A percentile compares a stretch with the other conserved stretches of the same genome.
These are phyloP conservation scores for Saccharomycopsis guyanensis DNA, from an alignment of 805 yeast genomes.

Conservation along the genomic window DNA sequence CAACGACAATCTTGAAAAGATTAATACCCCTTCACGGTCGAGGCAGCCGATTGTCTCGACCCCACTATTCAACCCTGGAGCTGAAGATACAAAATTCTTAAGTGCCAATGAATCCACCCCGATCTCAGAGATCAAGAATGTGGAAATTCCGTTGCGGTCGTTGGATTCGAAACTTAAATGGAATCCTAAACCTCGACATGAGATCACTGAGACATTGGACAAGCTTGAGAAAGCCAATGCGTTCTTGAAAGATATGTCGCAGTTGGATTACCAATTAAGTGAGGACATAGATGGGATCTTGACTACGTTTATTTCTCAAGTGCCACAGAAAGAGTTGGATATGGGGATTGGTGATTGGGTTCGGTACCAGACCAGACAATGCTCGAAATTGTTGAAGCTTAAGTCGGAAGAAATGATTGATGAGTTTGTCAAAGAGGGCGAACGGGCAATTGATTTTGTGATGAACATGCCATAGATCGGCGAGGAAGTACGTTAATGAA, in stretches of 20 bases:
- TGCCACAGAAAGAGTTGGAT: conserved; percentile 62
- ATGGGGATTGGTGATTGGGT: conserved; percentile 74
- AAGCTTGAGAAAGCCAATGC: conserved; percentile 18
- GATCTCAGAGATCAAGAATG: neutral
- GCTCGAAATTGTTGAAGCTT: conserved; percentile 39
- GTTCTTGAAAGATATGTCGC: conserved; percentile 11
- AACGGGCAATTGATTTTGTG: conserved; percentile 36
- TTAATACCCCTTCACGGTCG: neutral
- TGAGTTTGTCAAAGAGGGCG: conserved; percentile 41
- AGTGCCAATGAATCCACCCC: conserved; percentile 11
- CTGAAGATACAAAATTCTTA: conserved; percentile 5
- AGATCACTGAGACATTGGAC: conserved; percentile 8
- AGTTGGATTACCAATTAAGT: conserved; percentile 31
- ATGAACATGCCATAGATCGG: neutral
- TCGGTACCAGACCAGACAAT: conserved; percentile 43
- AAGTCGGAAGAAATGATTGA: conserved; percentile 41
- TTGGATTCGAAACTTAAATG: conserved; percentile 8
- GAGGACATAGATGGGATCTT: conserved; percentile 63
- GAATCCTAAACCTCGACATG: conserved; percentile 6
- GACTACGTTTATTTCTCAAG: conserved; percentile 53
- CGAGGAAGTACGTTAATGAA: no score
- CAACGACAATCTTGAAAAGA: neutral
- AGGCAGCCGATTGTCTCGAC: neutral
- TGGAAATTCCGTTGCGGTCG: conserved; percentile 8
- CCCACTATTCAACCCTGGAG: conserved; percentile 13